A percentile compares a stretch with the other conserved stretches of the same genome.
Conservation (phyloP, 2,329 filamentous ascomycete species). For the Fusarium udum region DNA sequence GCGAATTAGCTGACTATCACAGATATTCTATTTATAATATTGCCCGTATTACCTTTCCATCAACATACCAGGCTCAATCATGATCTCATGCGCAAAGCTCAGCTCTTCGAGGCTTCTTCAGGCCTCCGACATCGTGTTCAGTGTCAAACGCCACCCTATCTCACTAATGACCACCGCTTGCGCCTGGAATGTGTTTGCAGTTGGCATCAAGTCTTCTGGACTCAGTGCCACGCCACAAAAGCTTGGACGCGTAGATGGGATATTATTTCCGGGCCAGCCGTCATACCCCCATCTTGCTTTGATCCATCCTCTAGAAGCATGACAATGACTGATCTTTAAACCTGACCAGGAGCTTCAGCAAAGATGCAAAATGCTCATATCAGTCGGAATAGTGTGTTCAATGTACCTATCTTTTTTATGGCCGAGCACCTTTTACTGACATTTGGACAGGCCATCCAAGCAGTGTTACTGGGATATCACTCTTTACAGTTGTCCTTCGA, state of each 20-base stretch:
- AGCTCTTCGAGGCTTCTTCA: no score
- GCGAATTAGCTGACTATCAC: no score
- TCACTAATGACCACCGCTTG: fast-evolving
- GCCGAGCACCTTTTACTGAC: not conserved
- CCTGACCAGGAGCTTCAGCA: not conserved
- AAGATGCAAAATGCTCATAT: not conserved
- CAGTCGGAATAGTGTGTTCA: not conserved
- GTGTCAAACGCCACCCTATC: not conserved
- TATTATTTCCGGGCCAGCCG: not conserved
- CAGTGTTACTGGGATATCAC: not conserved
- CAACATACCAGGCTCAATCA: not conserved
- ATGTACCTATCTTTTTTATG: not conserved
- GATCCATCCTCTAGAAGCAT: not conserved
- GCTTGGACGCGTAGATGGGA: not conserved
- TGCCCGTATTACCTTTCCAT: no score
- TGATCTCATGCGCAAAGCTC: not conserved
- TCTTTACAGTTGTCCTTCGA: not conserved
- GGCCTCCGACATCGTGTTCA: fast-evolving
- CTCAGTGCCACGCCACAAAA: not conserved
- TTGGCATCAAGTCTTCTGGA: not conserved
- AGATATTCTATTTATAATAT: no score
- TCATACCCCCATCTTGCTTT: not conserved
- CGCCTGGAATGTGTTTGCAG: not conserved
- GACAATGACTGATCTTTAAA: not conserved
- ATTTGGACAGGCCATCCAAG: not conserved